Evolutionary conservation across 2,329 filamentous ascomycete genomes (phyloP).

Genomic region (Fusarium burgessii): DNA sequence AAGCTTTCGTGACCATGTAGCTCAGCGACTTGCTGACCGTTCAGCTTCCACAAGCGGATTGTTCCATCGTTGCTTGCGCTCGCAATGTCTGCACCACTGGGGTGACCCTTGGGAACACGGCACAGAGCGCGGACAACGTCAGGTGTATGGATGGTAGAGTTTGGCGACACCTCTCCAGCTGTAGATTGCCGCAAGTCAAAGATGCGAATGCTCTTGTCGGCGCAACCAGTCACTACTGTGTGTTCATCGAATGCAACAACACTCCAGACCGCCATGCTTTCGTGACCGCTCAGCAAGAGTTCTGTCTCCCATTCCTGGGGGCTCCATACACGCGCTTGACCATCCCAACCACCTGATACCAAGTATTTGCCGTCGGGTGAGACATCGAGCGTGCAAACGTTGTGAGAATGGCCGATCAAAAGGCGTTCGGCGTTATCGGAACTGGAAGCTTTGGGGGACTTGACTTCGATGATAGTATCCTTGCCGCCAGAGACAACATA

Average conservation of each 20-base stretch:
- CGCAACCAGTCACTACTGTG: slow-evolving; percentile 89
- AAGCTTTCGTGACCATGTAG: slow-evolving; percentile 93
- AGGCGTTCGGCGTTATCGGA: slow-evolving; percentile 86
- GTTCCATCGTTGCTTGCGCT: slow-evolving; percentile 94
- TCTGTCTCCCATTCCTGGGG: slow-evolving; percentile 87
- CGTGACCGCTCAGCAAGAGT: slow-evolving; percentile 78
- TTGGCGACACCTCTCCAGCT: slow-evolving; percentile 63
- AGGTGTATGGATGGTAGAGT: slow-evolving; percentile 71
- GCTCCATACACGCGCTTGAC: slow-evolving; percentile 86
- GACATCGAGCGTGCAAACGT: slow-evolving; percentile 88
- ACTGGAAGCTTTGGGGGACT: slow-evolving; percentile 74
- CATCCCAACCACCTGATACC: slow-evolving; percentile 95
- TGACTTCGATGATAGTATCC: slow-evolving; percentile 92
- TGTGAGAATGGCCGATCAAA: slow-evolving; percentile 86
- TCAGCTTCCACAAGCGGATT: slow-evolving; percentile 87
- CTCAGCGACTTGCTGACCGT: slow-evolving; percentile 80
- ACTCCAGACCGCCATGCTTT: slow-evolving; percentile 85
- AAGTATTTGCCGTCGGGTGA: slow-evolving; percentile 78
- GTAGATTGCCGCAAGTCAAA: slow-evolving; percentile 78
- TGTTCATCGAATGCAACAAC: slow-evolving; percentile 84
- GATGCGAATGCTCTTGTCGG: slow-evolving; percentile 89
- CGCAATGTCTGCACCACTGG: slow-evolving; percentile 90
- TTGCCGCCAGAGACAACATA: slow-evolving; percentile 89
- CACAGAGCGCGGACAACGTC: slow-evolving; percentile 92
- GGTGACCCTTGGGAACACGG: slow-evolving; percentile 78